Evolutionary conservation across 352 stramenopile genomes (phyloP).

Genomic region (Phytophthora pseudosyringae): DNA sequence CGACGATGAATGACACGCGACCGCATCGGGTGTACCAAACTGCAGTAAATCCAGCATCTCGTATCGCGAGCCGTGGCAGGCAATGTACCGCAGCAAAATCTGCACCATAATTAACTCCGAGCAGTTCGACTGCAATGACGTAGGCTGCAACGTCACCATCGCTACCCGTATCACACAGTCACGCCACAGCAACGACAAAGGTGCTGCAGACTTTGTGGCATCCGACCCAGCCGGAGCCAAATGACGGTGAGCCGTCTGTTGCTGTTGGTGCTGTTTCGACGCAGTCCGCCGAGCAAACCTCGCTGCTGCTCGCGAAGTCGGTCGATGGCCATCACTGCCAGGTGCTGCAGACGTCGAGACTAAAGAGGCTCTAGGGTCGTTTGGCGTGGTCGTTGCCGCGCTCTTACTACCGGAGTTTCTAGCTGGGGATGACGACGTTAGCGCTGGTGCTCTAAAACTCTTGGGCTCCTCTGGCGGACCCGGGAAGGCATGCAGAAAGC

Average conservation of each 20-base stretch:
- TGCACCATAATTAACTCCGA: slow-evolving; percentile 75
- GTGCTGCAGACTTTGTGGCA: slow-evolving; percentile 15
- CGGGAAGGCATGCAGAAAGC: slow-evolving; percentile 73
- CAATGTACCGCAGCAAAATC: slow-evolving; percentile 86
- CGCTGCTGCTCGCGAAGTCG: slow-evolving; percentile 9
- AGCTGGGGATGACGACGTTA: not conserved
- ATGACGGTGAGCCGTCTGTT: slow-evolving; percentile 5
- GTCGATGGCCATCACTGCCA: slow-evolving; percentile 8
- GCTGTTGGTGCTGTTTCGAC: slow-evolving; percentile 23
- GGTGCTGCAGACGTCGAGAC: not conserved
- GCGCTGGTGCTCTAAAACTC: not conserved
- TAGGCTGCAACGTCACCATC: slow-evolving; percentile 62
- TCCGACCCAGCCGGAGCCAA: not conserved
- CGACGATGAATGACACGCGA: slow-evolving; percentile 78
- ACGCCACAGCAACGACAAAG: slow-evolving; percentile 32
- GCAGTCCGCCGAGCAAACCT: slow-evolving; percentile 24
- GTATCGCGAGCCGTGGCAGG: slow-evolving; percentile 82
- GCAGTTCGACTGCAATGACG: slow-evolving; percentile 73
- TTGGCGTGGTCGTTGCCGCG: not conserved
- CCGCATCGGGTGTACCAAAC: slow-evolving; percentile 82
- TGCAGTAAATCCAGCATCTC: slow-evolving; percentile 85
- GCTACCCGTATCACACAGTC: slow-evolving; percentile 61
- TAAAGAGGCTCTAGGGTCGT: slow-evolving; percentile 12
- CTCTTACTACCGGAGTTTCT: slow-evolving; percentile 7
- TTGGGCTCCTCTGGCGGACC: slow-evolving; percentile 32